A percentile compares a stretch with the other conserved stretches of the same genome.
These are phyloP conservation scores for Penicillium nordicum DNA, from an alignment of 2,329 filamentous ascomycete genomes.

Conservation along the genomic window DNA sequence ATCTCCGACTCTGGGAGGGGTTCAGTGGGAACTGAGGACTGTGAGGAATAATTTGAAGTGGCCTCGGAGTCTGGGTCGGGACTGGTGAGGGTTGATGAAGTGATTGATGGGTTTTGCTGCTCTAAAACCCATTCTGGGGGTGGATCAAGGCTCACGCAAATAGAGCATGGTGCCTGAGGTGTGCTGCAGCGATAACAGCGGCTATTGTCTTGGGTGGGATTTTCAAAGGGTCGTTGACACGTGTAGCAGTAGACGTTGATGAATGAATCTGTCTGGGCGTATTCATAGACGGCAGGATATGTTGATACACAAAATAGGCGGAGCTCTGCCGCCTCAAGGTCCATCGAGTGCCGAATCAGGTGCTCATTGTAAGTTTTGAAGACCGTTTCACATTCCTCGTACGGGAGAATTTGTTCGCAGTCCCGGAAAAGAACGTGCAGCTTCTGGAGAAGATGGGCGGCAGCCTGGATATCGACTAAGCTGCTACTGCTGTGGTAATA, in stretches of 20 bases:
- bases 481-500: conserved; percentile 39
- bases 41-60: conserved; percentile 42
- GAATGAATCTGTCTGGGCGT: conserved; percentile 53
- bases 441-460: conserved; percentile 42
- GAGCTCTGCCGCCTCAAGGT: conserved; percentile 52
- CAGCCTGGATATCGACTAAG: conserved; percentile 40
- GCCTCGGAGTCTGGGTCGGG: conserved; percentile 19
- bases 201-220: conserved; percentile 47
- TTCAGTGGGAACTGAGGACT: conserved; percentile 43
- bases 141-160: conserved; percentile 42
- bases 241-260: conserved; percentile 55
- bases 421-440: conserved; percentile 39
- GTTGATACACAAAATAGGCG: conserved; percentile 54
- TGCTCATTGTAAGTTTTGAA: conserved; percentile 57
- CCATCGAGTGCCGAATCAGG: conserved; percentile 46
- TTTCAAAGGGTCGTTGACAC: conserved; percentile 56
- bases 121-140: conserved; percentile 40
- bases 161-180: conserved; percentile 40
- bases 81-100: conserved; percentile 10
- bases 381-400: conserved; percentile 53
- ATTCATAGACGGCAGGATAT: conserved; percentile 57
- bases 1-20: conserved; percentile 24
- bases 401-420: conserved; percentile 38
- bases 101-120: conserved; percentile 13
- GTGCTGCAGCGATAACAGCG: conserved; percentile 51